Conservation (phyloP, 805 yeast genomes). For the Yarrowia deformans region DNA sequence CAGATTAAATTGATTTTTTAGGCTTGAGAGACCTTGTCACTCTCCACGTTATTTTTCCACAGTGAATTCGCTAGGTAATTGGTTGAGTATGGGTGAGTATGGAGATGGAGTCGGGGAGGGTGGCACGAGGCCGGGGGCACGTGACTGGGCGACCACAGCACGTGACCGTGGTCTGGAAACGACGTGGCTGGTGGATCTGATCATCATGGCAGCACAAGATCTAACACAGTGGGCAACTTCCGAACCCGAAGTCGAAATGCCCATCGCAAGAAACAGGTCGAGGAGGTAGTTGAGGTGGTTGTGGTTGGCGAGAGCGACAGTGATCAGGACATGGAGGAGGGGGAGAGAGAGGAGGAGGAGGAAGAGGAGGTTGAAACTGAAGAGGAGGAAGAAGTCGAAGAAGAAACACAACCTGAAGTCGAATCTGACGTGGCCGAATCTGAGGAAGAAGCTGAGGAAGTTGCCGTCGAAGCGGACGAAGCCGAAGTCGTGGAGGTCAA, state of each 20-base stretch:
- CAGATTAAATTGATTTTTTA: constrained; percentile 30
- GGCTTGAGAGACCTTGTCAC: not conserved
- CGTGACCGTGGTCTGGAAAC: not conserved
- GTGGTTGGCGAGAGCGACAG: not conserved
- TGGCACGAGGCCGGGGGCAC: not conserved
- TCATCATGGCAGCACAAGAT: not conserved
- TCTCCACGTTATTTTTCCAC: constrained; percentile 22
- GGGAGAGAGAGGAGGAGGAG: not conserved
- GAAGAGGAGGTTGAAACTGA: not conserved
- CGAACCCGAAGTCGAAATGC: constrained; percentile 34
- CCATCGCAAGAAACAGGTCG: constrained; percentile 19
- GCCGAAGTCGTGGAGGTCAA: too few species aligned
- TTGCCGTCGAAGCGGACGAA: not conserved
- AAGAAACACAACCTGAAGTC: not conserved
- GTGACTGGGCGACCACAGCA: not conserved
- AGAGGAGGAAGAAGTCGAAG: not conserved
- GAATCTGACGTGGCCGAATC: not conserved
- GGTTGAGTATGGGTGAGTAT: constrained; percentile 33
- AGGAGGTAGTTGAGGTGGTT: not conserved
- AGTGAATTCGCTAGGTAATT: constrained; percentile 37
- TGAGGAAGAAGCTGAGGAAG: not conserved
- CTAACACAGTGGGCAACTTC: constrained; percentile 31
- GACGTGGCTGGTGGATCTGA: not conserved
- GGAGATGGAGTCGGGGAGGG: not conserved
- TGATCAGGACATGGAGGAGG: not conserved